Conservation (phyloP, 2,329 filamentous ascomycete species). For the Madurella mycetomatis region DNA sequence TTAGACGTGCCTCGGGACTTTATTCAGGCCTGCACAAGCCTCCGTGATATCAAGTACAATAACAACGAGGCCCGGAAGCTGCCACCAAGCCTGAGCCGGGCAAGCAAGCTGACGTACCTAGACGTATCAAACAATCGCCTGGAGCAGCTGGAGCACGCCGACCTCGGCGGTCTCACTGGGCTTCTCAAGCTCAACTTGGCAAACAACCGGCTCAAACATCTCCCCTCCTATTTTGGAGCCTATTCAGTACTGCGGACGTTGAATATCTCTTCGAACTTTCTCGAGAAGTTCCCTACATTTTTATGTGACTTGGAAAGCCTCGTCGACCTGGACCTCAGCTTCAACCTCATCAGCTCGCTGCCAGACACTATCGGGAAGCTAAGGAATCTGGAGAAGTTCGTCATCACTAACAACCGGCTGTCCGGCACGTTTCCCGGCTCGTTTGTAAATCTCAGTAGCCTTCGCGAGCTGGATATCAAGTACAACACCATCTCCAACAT, state of each 20-base stretch:
- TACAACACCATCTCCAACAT: slow-evolving; percentile 90
- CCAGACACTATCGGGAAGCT: slow-evolving; percentile 76
- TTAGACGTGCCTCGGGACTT: slow-evolving; percentile 94
- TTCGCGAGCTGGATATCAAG: slow-evolving; percentile 90
- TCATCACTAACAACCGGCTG: slow-evolving; percentile 93
- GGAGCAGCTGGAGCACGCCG: slow-evolving; percentile 80
- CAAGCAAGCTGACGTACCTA: slow-evolving; percentile 76
- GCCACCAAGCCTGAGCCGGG: slow-evolving; percentile 77
- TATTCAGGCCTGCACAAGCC: slow-evolving; percentile 83
- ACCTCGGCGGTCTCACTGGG: slow-evolving; percentile 68
- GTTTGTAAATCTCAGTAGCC: slow-evolving; percentile 67
- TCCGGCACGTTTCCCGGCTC: slow-evolving; percentile 67
- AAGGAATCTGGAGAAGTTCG: slow-evolving; percentile 76
- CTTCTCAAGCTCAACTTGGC: slow-evolving; percentile 87
- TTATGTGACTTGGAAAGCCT: slow-evolving; percentile 77
- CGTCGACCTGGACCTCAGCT: slow-evolving; percentile 92
- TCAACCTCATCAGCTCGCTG: slow-evolving; percentile 79
- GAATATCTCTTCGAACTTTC: slow-evolving; percentile 90
- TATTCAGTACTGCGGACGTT: slow-evolving; percentile 77
- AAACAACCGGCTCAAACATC: slow-evolving; percentile 78
- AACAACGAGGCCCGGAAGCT: slow-evolving; percentile 88
- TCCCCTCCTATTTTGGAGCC: slow-evolving; percentile 77
- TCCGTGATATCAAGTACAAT: slow-evolving; percentile 92
- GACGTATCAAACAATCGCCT: slow-evolving; percentile 94
- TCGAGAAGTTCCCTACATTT: slow-evolving; percentile 79